Evolutionary conservation across 805 yeast genomes (phyloP).

Genomic region (Nematodospora valgi): DNA sequence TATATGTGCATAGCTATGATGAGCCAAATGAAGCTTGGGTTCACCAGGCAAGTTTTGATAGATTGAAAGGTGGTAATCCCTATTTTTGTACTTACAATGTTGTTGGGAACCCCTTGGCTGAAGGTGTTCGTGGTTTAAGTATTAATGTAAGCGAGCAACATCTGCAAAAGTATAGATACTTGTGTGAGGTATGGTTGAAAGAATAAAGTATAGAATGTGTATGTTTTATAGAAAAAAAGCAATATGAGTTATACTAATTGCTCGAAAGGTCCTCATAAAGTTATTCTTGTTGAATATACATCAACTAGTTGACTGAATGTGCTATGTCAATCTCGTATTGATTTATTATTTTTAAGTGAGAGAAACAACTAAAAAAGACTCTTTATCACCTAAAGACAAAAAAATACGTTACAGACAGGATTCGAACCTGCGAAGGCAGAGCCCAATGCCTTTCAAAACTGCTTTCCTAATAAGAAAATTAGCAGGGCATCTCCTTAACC

Average conservation of each 20-base stretch:
- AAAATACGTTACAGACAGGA: conserved; percentile 46
- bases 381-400: conserved; percentile 14
- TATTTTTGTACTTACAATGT: conserved; percentile 35
- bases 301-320: not conserved
- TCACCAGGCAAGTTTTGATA: conserved; percentile 14
- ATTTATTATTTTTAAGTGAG: too few relatives aligned
- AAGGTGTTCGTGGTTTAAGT: conserved; percentile 17
- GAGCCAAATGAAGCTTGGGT: conserved; percentile 30
- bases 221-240: not conserved
- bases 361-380: not conserved
- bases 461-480: conserved; percentile 14
- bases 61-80: conserved; percentile 14
- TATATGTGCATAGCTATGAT: conserved; percentile 13
- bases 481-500: conserved; percentile 52
- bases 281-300: not conserved
- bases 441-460: conserved; percentile 34
- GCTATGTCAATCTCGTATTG: too few relatives aligned
- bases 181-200: conserved; percentile 26
- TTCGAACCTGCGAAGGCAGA: conserved; percentile 52
- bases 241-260: not conserved
- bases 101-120: conserved; percentile 20
- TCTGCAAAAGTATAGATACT: conserved; percentile 13
- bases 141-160: conserved; percentile 13
- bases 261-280: not conserved
- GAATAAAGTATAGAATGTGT: not conserved